Evolutionary conservation across 257 asterid genomes (phyloP).

Genomic region (Nicotiana benthamiana): DNA sequence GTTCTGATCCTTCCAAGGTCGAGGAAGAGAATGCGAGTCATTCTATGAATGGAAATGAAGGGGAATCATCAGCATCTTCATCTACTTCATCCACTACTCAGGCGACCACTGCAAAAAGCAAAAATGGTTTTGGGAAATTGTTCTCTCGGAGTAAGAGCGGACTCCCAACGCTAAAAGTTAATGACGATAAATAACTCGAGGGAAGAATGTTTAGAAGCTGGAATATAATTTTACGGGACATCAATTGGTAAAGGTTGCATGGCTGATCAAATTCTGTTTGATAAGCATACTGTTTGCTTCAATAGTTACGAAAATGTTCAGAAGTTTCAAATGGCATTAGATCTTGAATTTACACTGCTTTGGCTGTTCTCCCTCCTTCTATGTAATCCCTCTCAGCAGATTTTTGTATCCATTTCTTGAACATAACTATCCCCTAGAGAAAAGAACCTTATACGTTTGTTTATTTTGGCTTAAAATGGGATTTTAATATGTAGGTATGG

Average conservation of each 20-base stretch:
- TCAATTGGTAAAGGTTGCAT: neutral
- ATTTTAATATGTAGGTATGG: neutral
- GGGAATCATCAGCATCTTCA: constrained; percentile 34
- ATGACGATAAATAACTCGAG: neutral
- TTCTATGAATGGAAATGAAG: constrained; percentile 26
- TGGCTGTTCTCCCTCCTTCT: neutral
- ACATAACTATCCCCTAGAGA: neutral
- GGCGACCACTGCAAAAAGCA: constrained; percentile 23
- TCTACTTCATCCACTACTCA: constrained; percentile 29
- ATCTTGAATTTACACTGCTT: neutral
- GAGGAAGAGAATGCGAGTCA: constrained; percentile 16
- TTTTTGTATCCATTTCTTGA: neutral
- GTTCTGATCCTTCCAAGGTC: constrained; percentile 22
- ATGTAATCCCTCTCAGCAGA: neutral
- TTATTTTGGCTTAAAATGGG: neutral
- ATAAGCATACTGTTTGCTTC: neutral
- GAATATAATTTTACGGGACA: neutral
- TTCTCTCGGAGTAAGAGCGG: constrained; percentile 49
- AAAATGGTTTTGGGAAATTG: constrained; percentile 50
- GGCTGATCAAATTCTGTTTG: constrained; percentile 8
- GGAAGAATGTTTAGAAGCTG: neutral
- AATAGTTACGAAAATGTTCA: neutral
- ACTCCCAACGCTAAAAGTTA: constrained; percentile 21
- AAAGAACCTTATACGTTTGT: neutral
- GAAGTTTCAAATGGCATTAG: neutral